Percentiles rank a stretch among this genome's conserved stretches.
phyloP scores from a whole-genome alignment of 805 yeast genomes.

The Huiozyma naganishii region DNA sequence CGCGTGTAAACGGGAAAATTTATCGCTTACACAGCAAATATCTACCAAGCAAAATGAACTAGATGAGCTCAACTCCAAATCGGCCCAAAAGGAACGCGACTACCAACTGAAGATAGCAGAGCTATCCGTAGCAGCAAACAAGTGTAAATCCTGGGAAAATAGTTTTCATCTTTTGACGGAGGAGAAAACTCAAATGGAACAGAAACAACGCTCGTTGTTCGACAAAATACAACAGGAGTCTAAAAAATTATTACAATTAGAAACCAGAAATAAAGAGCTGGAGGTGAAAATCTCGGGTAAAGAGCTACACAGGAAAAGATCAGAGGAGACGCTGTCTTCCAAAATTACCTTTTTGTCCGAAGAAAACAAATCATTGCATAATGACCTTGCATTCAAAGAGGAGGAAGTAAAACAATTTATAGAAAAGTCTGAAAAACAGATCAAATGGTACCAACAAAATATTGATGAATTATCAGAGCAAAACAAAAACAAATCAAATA shows the following conservation, averaged over 20 bases:
- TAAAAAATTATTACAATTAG: not conserved
- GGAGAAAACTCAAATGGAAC: not conserved
- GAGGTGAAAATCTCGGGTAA: not conserved
- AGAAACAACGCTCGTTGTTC: not conserved
- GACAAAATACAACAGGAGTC: not conserved
- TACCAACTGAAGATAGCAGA: not conserved
- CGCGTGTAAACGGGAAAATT: no score
- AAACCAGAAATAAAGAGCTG: not conserved
- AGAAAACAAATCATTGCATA: not conserved
- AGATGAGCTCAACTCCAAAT: not conserved
- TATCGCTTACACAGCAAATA: no score
- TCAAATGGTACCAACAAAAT: not conserved
- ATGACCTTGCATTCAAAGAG: not conserved
- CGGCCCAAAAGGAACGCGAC: not conserved
- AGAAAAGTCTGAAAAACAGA: not conserved
- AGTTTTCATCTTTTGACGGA: not conserved
- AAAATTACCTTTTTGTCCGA: not conserved
- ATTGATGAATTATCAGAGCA: not conserved
- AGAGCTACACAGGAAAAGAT: not conserved
- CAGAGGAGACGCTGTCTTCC: not conserved
- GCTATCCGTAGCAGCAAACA: not conserved
- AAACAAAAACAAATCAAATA: not conserved
- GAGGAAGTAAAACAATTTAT: not conserved
- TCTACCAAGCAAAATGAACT: conserved; percentile 11
- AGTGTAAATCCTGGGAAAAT: not conserved